Evolutionary conservation across 139 green algal species (phyloP).

Genomic region (Volvox africanus): DNA sequence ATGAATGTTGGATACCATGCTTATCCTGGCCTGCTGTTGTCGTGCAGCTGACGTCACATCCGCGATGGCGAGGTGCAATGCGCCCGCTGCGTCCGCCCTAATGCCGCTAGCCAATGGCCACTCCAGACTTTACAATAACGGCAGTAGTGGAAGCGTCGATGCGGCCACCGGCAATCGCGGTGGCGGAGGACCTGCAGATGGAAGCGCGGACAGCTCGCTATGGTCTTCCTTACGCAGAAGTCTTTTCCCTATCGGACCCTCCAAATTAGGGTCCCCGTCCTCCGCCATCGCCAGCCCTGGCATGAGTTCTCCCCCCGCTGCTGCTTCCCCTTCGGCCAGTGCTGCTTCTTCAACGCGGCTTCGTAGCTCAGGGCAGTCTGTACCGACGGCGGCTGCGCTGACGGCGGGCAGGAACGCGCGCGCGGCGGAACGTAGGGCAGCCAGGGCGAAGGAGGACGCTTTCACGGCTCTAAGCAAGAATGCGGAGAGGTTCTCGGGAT

Average conservation of each 20-base stretch:
- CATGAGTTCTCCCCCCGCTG: too few species aligned
- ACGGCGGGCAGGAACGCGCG: not conserved
- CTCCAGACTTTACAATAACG: not conserved
- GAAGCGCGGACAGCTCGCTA: not conserved
- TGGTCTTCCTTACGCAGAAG: not conserved
- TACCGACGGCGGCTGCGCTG: not conserved
- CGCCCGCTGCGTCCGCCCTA: not conserved
- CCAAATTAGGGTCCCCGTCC: not conserved
- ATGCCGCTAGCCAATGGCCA: too few species aligned
- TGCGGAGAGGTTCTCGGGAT: conserved; percentile 25
- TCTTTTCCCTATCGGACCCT: conserved; percentile 18
- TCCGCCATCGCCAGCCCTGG: not conserved
- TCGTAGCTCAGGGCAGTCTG: not conserved
- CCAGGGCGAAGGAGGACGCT: not conserved
- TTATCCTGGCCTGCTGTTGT: too few species aligned
- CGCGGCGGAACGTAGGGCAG: not conserved
- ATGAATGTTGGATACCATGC: too few species aligned
- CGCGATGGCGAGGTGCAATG: not conserved
- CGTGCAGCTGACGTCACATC: not conserved
- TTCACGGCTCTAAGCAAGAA: not conserved
- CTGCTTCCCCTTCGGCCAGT: not conserved
- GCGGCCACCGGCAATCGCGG: not conserved
- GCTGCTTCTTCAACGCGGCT: not conserved
- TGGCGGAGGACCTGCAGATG: not conserved
- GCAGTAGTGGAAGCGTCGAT: not conserved